phyloP scores from a whole-genome alignment of 2,329 filamentous ascomycete species.

The Ophiobolus disseminans region DNA sequence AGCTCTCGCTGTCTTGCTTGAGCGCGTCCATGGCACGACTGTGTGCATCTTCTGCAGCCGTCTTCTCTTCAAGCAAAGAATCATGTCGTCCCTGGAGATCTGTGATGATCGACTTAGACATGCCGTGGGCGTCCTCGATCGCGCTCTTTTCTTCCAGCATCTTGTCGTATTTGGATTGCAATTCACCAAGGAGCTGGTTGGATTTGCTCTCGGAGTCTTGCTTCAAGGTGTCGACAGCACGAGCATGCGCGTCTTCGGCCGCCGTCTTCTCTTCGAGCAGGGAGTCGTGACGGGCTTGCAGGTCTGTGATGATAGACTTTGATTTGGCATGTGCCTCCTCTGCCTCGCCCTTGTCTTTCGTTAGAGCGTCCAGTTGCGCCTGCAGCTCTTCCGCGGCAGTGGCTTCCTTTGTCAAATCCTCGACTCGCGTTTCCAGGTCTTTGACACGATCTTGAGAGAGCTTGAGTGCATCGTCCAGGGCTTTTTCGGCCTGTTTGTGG shows the following conservation, averaged over 20 bases:
- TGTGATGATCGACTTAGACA: conserved; percentile 12
- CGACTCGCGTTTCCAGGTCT: conserved; percentile 33
- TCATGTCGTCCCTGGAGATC: conserved; percentile 32
- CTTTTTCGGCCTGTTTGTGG: conserved; percentile 31
- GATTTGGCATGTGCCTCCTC: conserved; percentile 33
- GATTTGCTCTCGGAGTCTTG: conserved; percentile 36
- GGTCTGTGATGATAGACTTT: conserved; percentile 35
- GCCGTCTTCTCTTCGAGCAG: conserved; percentile 39
- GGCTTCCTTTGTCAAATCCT: conserved; percentile 24
- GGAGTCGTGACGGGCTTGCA: conserved; percentile 39
- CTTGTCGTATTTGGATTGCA: conserved; percentile 35
- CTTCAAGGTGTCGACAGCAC: conserved; percentile 39
- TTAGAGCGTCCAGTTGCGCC: conserved; percentile 18
- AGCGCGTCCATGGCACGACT: conserved; percentile 31
- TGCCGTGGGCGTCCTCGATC: conserved; percentile 18
- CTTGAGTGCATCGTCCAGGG: conserved; percentile 28
- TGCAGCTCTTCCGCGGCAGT: conserved; percentile 14
- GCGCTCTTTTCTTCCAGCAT: conserved; percentile 28
- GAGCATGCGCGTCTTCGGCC: conserved; percentile 39
- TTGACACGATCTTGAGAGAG: conserved; percentile 28
- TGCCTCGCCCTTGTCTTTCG: conserved; percentile 26
- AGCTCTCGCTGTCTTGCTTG: conserved; percentile 33
- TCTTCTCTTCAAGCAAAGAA: conserved; percentile 36
- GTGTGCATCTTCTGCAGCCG: conserved; percentile 33
- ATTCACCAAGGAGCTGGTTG: conserved; percentile 34